A percentile compares a stretch with the other conserved stretches of the same genome.
Evolutionary conservation across 202 grass and related monocot species (phyloP).

Genomic region (Setaria italica): DNA sequence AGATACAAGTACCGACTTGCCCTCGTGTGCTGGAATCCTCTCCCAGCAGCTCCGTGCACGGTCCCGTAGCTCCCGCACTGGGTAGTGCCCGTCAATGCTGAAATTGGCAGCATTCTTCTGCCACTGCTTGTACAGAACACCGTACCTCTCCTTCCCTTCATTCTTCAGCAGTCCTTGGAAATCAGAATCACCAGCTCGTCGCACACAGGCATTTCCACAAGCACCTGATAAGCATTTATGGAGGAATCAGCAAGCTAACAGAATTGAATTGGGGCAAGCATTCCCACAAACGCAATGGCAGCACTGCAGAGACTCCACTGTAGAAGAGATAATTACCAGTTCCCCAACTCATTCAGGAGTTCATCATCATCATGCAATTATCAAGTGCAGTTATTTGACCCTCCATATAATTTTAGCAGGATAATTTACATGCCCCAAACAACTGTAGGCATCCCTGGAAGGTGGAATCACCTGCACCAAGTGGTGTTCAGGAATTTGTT

Average conservation of each 20-base stretch:
- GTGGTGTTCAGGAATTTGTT: no score
- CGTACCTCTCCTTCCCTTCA: conserved; percentile 82
- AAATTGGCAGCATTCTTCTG: conserved; percentile 76
- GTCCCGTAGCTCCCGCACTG: conserved; percentile 79
- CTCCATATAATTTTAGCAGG: no score
- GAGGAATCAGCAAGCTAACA: not conserved
- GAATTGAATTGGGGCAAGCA: not conserved
- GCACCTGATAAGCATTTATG: not conserved
- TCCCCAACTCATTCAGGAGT: no score
- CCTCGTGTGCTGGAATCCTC: no score
- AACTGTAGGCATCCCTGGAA: no score
- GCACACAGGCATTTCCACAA: not conserved
- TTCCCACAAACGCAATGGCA: conserved; percentile 11
- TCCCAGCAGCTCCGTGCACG: conserved; percentile 73
- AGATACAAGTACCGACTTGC: no score
- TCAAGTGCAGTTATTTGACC: no score
- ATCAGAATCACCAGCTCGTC: not conserved
- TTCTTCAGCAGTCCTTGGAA: conserved; percentile 74
- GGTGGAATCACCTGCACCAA: no score
- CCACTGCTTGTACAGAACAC: conserved; percentile 64
- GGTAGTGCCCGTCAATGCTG: conserved; percentile 84
- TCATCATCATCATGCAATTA: no score
- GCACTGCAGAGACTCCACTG: not conserved
- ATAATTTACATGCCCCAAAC: no score
- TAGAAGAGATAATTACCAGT: no score